phyloP scores from a whole-genome alignment of 139 green algal genomes.

The Pleodorina starrii region DNA sequence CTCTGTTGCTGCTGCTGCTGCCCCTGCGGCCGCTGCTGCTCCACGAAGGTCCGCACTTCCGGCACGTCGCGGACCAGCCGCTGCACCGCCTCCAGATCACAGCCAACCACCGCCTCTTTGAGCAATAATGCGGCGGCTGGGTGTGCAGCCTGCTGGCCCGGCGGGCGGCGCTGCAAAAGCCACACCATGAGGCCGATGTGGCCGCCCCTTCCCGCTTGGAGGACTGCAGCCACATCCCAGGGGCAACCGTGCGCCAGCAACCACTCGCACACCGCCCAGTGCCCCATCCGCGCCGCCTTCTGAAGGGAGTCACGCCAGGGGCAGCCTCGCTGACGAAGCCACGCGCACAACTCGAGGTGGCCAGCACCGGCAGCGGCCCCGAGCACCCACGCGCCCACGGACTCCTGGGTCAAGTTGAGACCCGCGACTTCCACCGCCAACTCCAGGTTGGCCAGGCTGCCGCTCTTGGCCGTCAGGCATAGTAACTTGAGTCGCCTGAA shows the following conservation, averaged over 20 bases:
- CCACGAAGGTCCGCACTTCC: neutral
- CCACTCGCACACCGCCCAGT: neutral
- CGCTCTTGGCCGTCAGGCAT: neutral
- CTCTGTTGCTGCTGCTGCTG: neutral
- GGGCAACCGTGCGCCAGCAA: neutral
- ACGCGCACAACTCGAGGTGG: neutral
- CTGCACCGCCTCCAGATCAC: neutral
- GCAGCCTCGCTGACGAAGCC: neutral
- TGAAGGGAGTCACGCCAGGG: neutral
- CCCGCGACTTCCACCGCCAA: neutral
- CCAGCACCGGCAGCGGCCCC: neutral
- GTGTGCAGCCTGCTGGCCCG: neutral
- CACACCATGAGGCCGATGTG: neutral
- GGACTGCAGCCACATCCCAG: neutral
- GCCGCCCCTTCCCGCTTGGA: neutral
- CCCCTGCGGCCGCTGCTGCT: neutral
- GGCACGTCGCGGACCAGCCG: neutral
- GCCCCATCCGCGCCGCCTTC: neutral
- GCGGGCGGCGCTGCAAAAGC: neutral
- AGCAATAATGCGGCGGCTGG: neutral
- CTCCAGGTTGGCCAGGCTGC: conserved; percentile 4
- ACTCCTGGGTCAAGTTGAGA: too few relatives aligned
- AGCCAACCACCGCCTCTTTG: neutral
- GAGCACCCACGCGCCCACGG: neutral
- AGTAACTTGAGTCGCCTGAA: neutral